Percentiles rank a stretch among this genome's conserved stretches.
phyloP scores from a whole-genome alignment of 306 rosid species.

The Quillaja saponaria region DNA sequence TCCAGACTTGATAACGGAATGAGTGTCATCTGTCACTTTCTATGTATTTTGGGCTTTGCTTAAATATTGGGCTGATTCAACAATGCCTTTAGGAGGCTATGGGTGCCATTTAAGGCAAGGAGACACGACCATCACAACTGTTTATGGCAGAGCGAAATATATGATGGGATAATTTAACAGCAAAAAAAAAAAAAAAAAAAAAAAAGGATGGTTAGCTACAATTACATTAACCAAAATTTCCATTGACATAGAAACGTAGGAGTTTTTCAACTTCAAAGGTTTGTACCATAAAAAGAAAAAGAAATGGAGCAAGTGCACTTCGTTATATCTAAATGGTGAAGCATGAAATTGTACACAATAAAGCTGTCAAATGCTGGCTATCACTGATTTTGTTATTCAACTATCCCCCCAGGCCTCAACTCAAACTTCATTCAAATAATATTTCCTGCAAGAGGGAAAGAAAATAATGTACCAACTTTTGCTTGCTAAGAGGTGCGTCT shows the following conservation, averaged over 20 bases:
- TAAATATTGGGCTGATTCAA: too few relatives aligned
- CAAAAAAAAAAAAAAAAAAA: conserved; percentile 8
- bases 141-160: neutral
- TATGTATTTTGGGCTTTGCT: too few relatives aligned
- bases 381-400: conserved; percentile 1
- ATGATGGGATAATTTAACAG: conserved; percentile 11
- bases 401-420: conserved; percentile 44
- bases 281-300: conserved; percentile 47
- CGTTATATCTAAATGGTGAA: conserved; percentile 23
- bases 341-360: neutral
- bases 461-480: neutral
- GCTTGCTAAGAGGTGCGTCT: conserved; percentile 3
- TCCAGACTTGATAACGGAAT: too few relatives aligned
- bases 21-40: too few relatives aligned
- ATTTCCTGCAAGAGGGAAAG: conserved; percentile 44
- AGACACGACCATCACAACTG: too few relatives aligned
- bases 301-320: conserved; percentile 16
- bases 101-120: too few relatives aligned
- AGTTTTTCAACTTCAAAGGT: conserved; percentile 45
- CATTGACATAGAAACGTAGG: conserved; percentile 32
- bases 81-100: too few relatives aligned
- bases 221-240: conserved; percentile 21
- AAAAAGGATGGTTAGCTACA: conserved; percentile 6
- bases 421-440: conserved; percentile 47
- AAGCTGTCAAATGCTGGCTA: conserved; percentile 32